Conservation (phyloP, 2,329 filamentous ascomycete genomes). For the Monosporascus sp. region DNA sequence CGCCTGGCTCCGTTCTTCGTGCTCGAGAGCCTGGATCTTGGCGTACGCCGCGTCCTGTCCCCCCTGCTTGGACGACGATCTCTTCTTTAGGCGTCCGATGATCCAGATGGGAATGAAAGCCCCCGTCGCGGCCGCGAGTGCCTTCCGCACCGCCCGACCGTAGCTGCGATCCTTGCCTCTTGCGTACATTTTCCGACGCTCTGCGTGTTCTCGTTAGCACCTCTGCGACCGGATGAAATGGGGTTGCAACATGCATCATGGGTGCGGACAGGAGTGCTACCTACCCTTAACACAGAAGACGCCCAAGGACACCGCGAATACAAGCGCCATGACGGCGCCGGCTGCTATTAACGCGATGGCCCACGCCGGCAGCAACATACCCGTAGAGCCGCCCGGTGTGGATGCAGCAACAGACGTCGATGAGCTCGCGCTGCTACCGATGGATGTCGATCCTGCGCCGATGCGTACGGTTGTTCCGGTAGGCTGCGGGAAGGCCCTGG, state of each 20-base stretch:
- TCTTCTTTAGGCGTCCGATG: background rate
- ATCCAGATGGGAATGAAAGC: background rate
- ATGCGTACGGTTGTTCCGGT: too few species aligned
- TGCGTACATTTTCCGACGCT: background rate
- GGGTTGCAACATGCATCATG: too few species aligned
- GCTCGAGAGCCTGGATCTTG: background rate
- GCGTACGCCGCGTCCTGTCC: background rate
- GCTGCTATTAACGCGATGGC: background rate
- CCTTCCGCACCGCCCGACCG: background rate
- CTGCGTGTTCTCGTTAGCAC: background rate
- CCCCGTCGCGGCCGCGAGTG: background rate
- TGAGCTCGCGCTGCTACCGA: too few species aligned
- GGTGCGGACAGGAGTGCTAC: background rate
- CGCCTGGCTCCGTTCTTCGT: background rate
- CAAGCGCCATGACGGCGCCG: background rate
- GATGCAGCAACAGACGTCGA: background rate
- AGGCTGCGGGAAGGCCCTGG: too few species aligned
- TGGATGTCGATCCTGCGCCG: too few species aligned
- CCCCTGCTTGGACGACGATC: background rate
- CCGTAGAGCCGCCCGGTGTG: background rate
- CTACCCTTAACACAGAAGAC: background rate
- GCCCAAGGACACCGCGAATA: background rate
- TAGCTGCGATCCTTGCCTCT: background rate
- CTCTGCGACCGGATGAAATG: background rate
- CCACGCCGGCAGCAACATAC: background rate